Evolutionary conservation across 306 rosid genomes (phyloP), one percentile per base, ranked within the genome.

Genomic region (Dryas octopetala): DNA sequence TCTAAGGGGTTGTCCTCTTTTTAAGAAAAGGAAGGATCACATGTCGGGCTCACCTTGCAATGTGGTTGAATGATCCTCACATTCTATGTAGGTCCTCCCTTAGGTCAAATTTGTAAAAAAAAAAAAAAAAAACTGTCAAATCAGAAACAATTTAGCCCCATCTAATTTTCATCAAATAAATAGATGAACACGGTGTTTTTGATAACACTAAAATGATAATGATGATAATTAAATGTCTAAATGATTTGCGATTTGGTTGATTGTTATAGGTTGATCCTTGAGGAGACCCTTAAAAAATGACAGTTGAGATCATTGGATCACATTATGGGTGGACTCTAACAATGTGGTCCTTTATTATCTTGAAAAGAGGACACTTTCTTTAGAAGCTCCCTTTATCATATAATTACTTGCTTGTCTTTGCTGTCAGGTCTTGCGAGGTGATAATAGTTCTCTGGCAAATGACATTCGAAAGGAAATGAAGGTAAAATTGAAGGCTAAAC

Each of bases 391-490:
- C 26, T 14, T 19, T 49, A 69, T 59, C 58, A 28, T 15, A 38
- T 46, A 46, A 46, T 14, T 13, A 15, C 9, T 73, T 45, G 53
- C 70, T 41, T 54, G 3, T 43, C 77, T 79, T 74, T 82, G 74
- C 54, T 69, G 45, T 79, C 82, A 95, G 99, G 97, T 95, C 76
- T 85, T 95, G 68, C 93, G 90, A 78, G 98, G 99, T 73, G 97
- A 95, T 85, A 92, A 95, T 82, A 95, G 97, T 82, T 84, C 90
- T 80, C 92, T 95, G 70, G 99, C 99, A 79, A 92, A 92, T 89
- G 99, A 95, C 89, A 95, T 95, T 74, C 91, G 97, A 72, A 95
- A 92, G 87, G 99, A 95, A 86, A 95, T 95, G 97, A 95, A 95
- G 99, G 99, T 92, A 49, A 41, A 53, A 54, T 79, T 48, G 55